A percentile compares a stretch with the other conserved stretches of the same genome.
These are phyloP conservation scores for Auxenochlorella protothecoides DNA, from an alignment of 139 green algal species.

Conservation along the genomic window DNA sequence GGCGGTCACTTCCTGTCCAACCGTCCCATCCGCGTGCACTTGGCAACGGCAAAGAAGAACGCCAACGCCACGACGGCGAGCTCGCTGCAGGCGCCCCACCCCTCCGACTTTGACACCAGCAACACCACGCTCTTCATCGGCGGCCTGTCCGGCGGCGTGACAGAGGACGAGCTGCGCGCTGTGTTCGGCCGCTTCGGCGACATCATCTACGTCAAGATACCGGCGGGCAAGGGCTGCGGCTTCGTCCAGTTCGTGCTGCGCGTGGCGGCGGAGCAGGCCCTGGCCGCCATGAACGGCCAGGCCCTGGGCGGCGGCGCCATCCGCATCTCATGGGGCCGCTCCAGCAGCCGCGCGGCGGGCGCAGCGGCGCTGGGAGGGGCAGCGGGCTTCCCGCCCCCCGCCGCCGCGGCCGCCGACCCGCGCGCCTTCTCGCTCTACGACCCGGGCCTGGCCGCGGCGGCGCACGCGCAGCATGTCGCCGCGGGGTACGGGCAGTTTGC, in stretches of 20 bases:
- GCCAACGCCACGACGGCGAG: constrained; percentile 13
- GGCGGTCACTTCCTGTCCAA: constrained; percentile 61
- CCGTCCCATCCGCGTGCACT: constrained; percentile 60
- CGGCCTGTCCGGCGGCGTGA: constrained; percentile 39
- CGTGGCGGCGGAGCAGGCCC: constrained; percentile 52
- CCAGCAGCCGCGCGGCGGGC: constrained; percentile 18
- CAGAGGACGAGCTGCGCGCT: constrained; percentile 62
- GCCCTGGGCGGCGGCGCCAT: constrained; percentile 46
- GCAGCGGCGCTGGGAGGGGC: too few species aligned
- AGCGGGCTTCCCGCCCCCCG: too few species aligned
- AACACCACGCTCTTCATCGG: constrained; percentile 92
- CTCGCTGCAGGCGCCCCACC: constrained; percentile 19
- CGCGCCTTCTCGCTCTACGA: too few species aligned
- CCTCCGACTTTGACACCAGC: constrained; percentile 57
- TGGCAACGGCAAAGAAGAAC: constrained; percentile 59
- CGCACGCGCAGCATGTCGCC: too few species aligned
- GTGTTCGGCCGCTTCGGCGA: constrained; percentile 75
- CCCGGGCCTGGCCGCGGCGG: too few species aligned
- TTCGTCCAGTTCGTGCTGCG: constrained; percentile 88
- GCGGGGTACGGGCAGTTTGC: too few species aligned
- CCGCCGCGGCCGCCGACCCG: too few species aligned
- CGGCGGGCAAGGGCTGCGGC: constrained; percentile 85
- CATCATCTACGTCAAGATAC: constrained; percentile 90
- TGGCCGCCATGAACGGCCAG: constrained; percentile 61
- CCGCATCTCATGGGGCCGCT: constrained; percentile 61